Conservation (phyloP, 2,329 filamentous ascomycete genomes). For the Cyphellophora europaea region DNA sequence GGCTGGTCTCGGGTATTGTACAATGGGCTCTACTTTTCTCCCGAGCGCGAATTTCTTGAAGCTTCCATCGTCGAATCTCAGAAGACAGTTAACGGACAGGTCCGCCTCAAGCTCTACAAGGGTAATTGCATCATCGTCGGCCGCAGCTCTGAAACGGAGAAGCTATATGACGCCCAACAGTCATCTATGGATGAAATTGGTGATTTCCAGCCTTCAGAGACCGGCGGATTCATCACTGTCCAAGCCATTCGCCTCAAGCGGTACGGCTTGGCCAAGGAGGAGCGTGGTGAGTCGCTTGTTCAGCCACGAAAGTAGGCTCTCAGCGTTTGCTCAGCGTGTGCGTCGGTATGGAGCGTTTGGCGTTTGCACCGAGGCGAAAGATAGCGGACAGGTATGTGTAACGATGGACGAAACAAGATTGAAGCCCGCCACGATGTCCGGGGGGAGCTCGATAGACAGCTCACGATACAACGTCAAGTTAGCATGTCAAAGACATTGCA, state of each 20-base stretch:
- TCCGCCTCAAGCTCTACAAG: conserved; percentile 59
- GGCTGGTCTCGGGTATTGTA: conserved; percentile 50
- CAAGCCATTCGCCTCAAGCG: conserved; percentile 32
- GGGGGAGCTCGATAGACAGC: too few species aligned
- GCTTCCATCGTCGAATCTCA: conserved; percentile 52
- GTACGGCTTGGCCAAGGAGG: conserved; percentile 32
- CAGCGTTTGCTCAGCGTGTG: too few species aligned
- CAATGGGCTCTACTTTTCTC: conserved; percentile 60
- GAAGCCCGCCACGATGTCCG: too few species aligned
- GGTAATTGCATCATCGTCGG: conserved; percentile 52
- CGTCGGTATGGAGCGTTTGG: background rate
- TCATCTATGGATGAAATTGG: conserved; percentile 62
- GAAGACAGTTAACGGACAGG: conserved; percentile 52
- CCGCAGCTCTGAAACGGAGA: conserved; percentile 54
- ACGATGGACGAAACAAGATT: too few species aligned
- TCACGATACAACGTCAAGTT: too few species aligned
- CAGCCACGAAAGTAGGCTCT: background rate
- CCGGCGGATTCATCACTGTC: conserved; percentile 51
- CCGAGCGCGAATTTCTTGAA: conserved; percentile 63
- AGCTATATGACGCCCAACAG: conserved; percentile 59
- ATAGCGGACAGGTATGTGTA: too few species aligned
- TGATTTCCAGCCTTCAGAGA: conserved; percentile 57
- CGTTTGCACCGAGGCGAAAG: too few species aligned
- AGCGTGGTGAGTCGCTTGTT: conserved; percentile 17
- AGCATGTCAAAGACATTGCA: too few species aligned